Evolutionary conservation across 805 yeast genomes (phyloP), one percentile per base, ranked within the genome.

Genomic region (Cyberlindnera mycetangii): DNA sequence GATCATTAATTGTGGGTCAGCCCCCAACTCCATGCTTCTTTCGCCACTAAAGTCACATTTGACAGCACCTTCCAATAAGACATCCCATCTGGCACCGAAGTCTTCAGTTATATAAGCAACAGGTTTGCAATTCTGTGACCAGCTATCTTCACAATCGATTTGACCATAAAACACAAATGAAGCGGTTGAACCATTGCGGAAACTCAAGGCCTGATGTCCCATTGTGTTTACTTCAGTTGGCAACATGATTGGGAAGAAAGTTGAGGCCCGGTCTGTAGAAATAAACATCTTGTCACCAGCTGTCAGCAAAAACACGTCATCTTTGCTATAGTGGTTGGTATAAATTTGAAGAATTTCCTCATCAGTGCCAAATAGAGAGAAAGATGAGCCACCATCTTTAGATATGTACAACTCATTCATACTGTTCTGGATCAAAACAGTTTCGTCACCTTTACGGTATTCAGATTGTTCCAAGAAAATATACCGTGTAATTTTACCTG

Each of bases 81-180:
- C 66, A 0, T 61, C 50, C 75, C 90, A 93, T 0, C 69, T 59
- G 11, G 61, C 49, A 17, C 98, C 99, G 20, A 74, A 75, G 68
- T 89, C 79, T 16, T 60, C 65, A 1, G 96, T 82, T 39, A 78
- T 65, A 49, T 70, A 83, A 0, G 90, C 84, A 15, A 71, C 71
- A 1, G 74, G 60, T 25, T 66, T 68, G 60, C 97, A 92, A 10
- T 18, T 14, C 3, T 32, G 24, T 10, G 58, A 47, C 33, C 28
- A 55, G 17, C 42, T 39, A 8, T 49, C 36, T 9, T 55, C 56
- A 62, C 95, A 85, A 12, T 74, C 71, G 30, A 73, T 70, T 24
- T 76, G 76, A 4, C 93, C 86, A 55, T 76, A 76, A 74, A 83
- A 84, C 16, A 93, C 79, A 51, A 89, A 76, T 46, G 75, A 69